Base-by-base conservation (phyloP, 1,284 basidiomycete species). In the Sphagnurus paluster region DNA sequence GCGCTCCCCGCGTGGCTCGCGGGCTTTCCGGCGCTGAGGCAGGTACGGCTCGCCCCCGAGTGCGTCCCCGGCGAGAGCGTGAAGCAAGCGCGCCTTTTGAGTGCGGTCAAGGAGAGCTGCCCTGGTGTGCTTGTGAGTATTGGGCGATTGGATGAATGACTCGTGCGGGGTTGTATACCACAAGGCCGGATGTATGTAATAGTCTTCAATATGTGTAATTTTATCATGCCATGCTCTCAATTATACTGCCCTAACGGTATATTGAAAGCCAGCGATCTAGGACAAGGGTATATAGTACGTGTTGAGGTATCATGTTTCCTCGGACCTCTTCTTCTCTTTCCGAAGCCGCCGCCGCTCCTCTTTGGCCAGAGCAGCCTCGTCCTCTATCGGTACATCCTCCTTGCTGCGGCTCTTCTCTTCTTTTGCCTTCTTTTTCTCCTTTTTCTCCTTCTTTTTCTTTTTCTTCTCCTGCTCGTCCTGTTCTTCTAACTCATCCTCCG, bases 371-470 rank as follows among this genome's bases (percentile, higher is more conserved):
- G 36, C 32, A 14, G 23, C 32, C 13, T 44, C 48, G 5, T 37
- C 19, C 36, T 43, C 42, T 14, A 4, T 21, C 8, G 30, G 23
- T 17, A n/a, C 26, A 19, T 9, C 30, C 37, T 16, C 30, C 25
- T 46, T 40, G n/a, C 13, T 20, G 7, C 33, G 43, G 25, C 41
- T 44, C 32, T 40, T 37, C 36, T 49, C 34, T 47, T 34, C 40
- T 41, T 34, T 17, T 33, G 32, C 33, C 52, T 44, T 24, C 20
- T 21, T 32, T 29, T 39, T 16, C n/a, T n/a, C n/a, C n/a, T n/a
- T n/a, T n/a, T 17, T 25, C 28, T 16, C 11, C 56, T 64, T 60
- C 44, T 56, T 55, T 40, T 56, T 45, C 39, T 56, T 59, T 45
- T 46, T 48, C 34, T 41, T 44, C 43, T 47, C 53, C 52, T 44